Evolutionary conservation across 352 stramenopile species (phyloP).

Genomic region (Globisporangium echinulatum): DNA sequence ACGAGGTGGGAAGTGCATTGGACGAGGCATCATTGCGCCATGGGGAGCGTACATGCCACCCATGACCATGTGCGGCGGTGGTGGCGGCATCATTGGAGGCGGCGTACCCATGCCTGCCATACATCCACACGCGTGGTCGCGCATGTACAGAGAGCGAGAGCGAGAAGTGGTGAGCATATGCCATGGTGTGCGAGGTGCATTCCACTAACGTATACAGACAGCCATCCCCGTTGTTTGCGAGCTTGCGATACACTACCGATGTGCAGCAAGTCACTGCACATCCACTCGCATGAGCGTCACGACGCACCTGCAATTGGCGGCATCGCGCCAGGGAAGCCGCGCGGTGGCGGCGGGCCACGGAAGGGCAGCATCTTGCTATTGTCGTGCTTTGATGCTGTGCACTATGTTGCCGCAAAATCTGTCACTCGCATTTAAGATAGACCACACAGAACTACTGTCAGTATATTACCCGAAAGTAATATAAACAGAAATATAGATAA

Average conservation of each 20-base stretch:
- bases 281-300: background rate
- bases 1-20: constrained; percentile 3
- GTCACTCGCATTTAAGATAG: too few relatives aligned
- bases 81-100: constrained; percentile 1
- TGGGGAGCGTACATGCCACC: background rate
- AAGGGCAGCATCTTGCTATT: constrained; percentile 13
- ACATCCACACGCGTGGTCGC: too few relatives aligned
- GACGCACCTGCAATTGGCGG: constrained; percentile 9
- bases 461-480: too few relatives aligned
- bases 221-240: background rate
- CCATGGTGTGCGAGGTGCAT: too few relatives aligned
- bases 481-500: too few relatives aligned
- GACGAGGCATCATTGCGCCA: background rate
- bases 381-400: too few relatives aligned
- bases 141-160: background rate
- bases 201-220: background rate
- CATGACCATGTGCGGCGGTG: background rate
- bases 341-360: constrained; percentile 12
- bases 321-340: constrained; percentile 10
- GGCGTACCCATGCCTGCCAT: background rate
- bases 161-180: background rate
- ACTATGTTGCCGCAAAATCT: too few relatives aligned
- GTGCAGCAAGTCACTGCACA: background rate
- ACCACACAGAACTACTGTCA: too few relatives aligned
- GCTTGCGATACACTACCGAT: background rate